These are phyloP conservation scores for Bacidia rubella DNA, from an alignment of 495 filamentous ascomycete species.

Conservation along the genomic window DNA sequence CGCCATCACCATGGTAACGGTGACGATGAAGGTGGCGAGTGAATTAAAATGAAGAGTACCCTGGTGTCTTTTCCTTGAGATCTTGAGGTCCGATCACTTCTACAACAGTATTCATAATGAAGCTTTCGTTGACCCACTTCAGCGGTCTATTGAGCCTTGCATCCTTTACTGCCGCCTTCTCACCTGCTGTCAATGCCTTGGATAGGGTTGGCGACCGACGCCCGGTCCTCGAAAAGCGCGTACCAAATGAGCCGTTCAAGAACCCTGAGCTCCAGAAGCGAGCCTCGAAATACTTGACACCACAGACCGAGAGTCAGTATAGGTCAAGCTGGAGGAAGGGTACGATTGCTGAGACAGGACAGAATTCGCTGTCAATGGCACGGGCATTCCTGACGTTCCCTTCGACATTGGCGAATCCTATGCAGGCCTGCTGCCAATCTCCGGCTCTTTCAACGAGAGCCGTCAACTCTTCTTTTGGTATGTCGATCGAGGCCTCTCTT, in stretches of 20 bases:
- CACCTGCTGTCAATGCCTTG: slow-evolving; percentile 1
- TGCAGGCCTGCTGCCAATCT: slow-evolving; percentile 61
- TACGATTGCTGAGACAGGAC: not conserved
- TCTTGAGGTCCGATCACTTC: not conserved
- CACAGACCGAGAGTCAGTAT: slow-evolving; percentile 1
- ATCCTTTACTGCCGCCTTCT: not conserved
- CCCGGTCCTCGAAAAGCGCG: slow-evolving; percentile 3
- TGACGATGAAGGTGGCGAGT: not conserved
- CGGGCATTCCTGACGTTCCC: slow-evolving; percentile 52
- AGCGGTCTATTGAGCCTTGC: slow-evolving; percentile 14
- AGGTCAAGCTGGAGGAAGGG: not conserved
- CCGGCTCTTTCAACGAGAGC: slow-evolving; percentile 34
- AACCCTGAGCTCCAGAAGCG: slow-evolving; percentile 5
- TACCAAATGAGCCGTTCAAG: slow-evolving; percentile 1
- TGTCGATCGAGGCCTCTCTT: not conserved
- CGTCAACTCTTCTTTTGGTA: slow-evolving; percentile 66
- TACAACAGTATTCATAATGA: slow-evolving; percentile 4
- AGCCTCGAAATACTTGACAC: slow-evolving; percentile 5
- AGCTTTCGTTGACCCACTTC: slow-evolving; percentile 5
- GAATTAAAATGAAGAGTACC: not conserved
- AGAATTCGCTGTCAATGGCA: slow-evolving; percentile 55
- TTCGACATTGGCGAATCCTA: slow-evolving; percentile 71
- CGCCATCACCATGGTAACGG: not conserved
- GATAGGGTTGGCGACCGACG: not conserved
- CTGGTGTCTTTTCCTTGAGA: not conserved